phyloP scores from a whole-genome alignment of 2,329 filamentous ascomycete species.

The Proliferodiscus dingleyae region DNA sequence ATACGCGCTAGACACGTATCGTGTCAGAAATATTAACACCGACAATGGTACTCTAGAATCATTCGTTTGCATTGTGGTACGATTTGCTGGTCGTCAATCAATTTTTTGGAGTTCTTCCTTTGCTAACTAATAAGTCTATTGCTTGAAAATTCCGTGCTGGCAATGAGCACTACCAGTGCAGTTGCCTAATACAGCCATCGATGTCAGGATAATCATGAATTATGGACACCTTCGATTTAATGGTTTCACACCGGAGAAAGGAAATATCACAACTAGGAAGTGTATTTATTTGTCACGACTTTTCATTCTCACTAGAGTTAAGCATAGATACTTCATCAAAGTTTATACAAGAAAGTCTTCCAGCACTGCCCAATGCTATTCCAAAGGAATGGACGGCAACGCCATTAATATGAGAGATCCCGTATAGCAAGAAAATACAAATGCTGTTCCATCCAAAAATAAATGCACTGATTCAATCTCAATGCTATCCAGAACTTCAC shows the following conservation, averaged over 20 bases:
- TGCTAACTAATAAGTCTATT: no score
- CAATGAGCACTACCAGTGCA: no score
- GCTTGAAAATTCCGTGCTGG: no score
- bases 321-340: neutral
- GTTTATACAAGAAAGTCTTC: conserved; percentile 19
- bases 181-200: no score
- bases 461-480: conserved; percentile 64
- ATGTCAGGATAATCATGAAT: no score
- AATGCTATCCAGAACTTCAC: conserved; percentile 53
- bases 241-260: no score
- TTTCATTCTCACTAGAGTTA: neutral
- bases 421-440: conserved; percentile 1
- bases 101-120: no score
- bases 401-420: conserved; percentile 20
- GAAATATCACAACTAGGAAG: no score
- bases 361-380: neutral
- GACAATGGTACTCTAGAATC: neutral
- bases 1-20: neutral
- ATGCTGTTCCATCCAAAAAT: conserved; percentile 12
- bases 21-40: neutral
- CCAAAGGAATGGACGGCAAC: conserved; percentile 26
- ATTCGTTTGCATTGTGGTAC: no score
- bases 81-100: no score
- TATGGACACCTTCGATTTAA: no score
- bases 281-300: no score